These are phyloP conservation scores for Tuber borchii DNA, from an alignment of 495 filamentous ascomycete genomes.

Conservation along the genomic window DNA sequence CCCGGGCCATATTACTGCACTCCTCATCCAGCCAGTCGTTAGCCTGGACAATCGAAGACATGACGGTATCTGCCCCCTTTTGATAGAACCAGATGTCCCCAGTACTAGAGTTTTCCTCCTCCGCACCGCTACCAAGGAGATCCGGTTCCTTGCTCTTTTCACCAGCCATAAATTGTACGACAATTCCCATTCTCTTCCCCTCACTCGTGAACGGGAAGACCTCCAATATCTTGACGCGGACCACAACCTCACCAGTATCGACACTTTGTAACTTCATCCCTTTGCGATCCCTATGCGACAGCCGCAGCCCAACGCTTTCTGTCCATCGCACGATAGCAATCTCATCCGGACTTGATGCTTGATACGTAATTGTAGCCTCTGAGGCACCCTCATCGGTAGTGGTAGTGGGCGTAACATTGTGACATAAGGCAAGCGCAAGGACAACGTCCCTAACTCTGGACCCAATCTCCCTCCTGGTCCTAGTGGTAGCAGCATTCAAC, in stretches of 20 bases:
- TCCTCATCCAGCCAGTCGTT: conserved; percentile 99
- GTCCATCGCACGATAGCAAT: conserved; percentile 97
- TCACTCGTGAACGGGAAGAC: conserved; percentile 98
- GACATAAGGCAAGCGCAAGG: conserved; percentile 84
- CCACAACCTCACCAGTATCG: conserved; percentile 66
- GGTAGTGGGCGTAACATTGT: conserved; percentile 91
- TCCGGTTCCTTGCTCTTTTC: conserved; percentile 14
- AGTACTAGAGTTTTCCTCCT: conserved; percentile 31
- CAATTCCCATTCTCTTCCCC: conserved; percentile 97
- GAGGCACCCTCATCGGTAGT: conserved; percentile 72
- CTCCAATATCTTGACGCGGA: conserved; percentile 83
- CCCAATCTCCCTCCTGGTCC: conserved; percentile 86
- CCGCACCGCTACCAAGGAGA: conserved; percentile 39
- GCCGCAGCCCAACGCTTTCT: conserved; percentile 79
- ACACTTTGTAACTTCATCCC: conserved; percentile 72
- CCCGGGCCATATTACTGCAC: conserved; percentile 95
- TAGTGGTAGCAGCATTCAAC: conserved; percentile 57
- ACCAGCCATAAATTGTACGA: conserved; percentile 64
- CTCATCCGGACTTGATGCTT: conserved; percentile 95
- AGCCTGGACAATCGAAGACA: conserved; percentile 83
- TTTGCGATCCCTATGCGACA: conserved; percentile 79
- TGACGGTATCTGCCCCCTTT: conserved; percentile 96
- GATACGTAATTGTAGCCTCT: conserved; percentile 68
- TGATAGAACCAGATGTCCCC: conserved; percentile 97
- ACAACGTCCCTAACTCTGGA: conserved; percentile 85